Base-by-base conservation (phyloP, 805 yeast species). In the Suhomyces sp. region DNA sequence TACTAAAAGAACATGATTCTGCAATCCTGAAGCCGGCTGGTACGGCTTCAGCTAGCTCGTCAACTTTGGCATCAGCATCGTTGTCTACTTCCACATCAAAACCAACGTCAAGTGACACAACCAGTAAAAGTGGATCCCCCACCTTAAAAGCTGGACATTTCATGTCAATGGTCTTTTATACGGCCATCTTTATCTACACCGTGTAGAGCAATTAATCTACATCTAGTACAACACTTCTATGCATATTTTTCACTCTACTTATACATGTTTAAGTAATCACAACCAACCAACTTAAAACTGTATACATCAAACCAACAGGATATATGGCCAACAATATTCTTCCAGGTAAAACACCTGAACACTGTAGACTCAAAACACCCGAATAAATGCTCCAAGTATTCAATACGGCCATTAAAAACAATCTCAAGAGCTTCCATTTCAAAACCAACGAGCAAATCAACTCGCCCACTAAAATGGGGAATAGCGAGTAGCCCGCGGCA, bases 401-500 rank as follows among this genome's bases (percentile, higher is more conserved):
- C 52, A 83, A 69, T 3, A 80, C 57, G 1, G 69, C 17, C 65
- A 78, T 77, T 13, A 83, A 53, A 0, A 76, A 66, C 20, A 84
- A 68, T 53, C 89, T 68, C 5, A 84, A 55, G 13, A 82, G 64
- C 55, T 77, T 76, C 73, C 75, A 69, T 44, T 69, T 65, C n/a
- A 84, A 67, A 15, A 81, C 62, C 20, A 80, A 50, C 12, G 75
- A 68, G 44, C 85, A 72, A 22, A 83, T 51, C 3, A 79, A 47
- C 9, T 84, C 79, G 0, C 85, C 82, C 8, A 80, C 60, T 2
- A 83, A 78, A 37, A 86, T 72, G 9, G 91, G 91, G 66, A 85
- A 86, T 63, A 83, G 67, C 12, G 86, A 82, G 70, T 85, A 85
- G 1, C 91, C 91, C 5, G 84, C 78, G 25, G 88, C 85, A 54